Base-by-base conservation (phyloP, 1,284 basidiomycete genomes). In the Leucoagaricus sp. region DNA sequence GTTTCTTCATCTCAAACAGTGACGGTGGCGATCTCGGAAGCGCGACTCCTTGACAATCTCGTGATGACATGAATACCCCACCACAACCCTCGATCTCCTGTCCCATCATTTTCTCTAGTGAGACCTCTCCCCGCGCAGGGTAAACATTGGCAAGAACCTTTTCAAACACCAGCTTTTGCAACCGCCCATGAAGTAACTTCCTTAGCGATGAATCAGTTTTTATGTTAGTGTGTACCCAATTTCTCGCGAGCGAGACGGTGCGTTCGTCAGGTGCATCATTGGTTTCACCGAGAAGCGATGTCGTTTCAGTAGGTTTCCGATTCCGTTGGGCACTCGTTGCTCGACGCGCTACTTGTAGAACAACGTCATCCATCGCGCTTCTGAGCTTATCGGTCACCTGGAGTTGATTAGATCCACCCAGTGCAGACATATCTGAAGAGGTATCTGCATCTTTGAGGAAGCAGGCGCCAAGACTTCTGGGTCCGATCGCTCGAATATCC, bases 401-500 rank as follows among this genome's bases (percentile, higher is more conserved):
- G 48, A 7, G 44, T 44, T 49, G 47, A 36, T 49, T 33, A 55
- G 54, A 55, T 60, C 61, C 65, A 61, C 57, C 26, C n/a, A 61
- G 59, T 31, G 65, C 59, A 26, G 51, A 34, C 31, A 4, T 44
- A 49, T 49, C 38, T 54, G 34, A 5, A 53, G 45, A 31, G 40
- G 40, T 46, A 42, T 50, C 42, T 58, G 41, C 25, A 51, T 45
- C 49, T 34, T 28, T 40, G 29, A 69, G 69, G 61, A 81, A 83
- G 62, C 82, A 83, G 61, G 76, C 73, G 21, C 84, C 85, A 41
- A 85, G 76, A 55, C 80, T 80, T 40, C 80, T 74, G 29, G 86
- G 84, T 31, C 85, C 84, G 58, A 94, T 83, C 66, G 87, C 87
- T 70, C 86, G 84, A 60, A 93, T 84, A 73, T 94, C 91, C 62